These are phyloP conservation scores for Effrenium voratum DNA, from an alignment of 73 alveolate genomes.

Conservation along the genomic window DNA sequence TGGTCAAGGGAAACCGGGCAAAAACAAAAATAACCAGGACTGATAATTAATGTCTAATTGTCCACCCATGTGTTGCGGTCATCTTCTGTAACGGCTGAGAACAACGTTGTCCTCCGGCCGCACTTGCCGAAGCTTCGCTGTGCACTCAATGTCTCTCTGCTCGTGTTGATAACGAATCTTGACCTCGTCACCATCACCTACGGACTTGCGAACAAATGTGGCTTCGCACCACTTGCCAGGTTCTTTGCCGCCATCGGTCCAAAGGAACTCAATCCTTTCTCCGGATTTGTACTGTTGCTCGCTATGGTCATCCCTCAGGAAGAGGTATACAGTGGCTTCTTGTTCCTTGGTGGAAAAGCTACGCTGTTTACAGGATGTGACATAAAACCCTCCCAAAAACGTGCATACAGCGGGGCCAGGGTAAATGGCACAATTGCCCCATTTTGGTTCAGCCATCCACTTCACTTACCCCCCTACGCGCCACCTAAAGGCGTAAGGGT, in stretches of 20 bases:
- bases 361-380: not conserved
- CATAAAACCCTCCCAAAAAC: not conserved
- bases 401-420: not conserved
- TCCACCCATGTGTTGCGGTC: too few species aligned
- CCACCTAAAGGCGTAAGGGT: not conserved
- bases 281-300: not conserved
- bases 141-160: not conserved
- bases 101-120: slow-evolving; percentile 18
- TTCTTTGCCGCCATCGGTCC: not conserved
- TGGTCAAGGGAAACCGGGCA: too few species aligned
- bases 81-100: too few species aligned
- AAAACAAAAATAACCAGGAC: too few species aligned
- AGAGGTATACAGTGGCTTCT: slow-evolving; percentile 7
- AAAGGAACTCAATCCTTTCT: not conserved
- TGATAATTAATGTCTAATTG: too few species aligned
- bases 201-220: slow-evolving; percentile 10
- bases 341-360: not conserved
- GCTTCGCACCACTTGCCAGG: slow-evolving; percentile 9
- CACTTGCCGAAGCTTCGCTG: not conserved
- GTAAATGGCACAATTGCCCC: not conserved
- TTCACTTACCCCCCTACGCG: not conserved
- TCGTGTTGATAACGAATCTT: not conserved
- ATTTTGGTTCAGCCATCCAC: not conserved
- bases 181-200: not conserved
- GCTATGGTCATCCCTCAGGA: slow-evolving; percentile 25